Base-by-base conservation (phyloP, 257 asterid species). In the Parsonsia alboflavescens region DNA sequence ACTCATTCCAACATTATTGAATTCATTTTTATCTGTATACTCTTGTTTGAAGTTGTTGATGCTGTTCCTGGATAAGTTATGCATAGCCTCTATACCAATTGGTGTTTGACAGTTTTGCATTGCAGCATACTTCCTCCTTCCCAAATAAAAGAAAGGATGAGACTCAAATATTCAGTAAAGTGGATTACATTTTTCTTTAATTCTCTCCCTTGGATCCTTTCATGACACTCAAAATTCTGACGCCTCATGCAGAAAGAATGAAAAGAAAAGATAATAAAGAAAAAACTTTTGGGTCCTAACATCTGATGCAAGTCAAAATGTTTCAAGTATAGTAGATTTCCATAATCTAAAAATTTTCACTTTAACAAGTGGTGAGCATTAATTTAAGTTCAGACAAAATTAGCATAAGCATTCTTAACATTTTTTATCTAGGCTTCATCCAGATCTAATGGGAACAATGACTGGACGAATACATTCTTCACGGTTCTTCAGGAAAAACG, bases 111-210 rank as follows among this genome's bases (percentile, higher is more conserved):
- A 71, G 82, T 81, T 85, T 74, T 90, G 97, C 93, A 87, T 83
- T 1, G 91, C 93, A 64, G 69, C 93, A 82, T 92, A 92, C 76
- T 91, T 85, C 90, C 88, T 89, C 93, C 96, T 92, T 71, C n/a
- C 73, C 41, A 68, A 74, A 71, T 5, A 30, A 65, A 46, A 33
- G 48, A 63, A 63, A 70, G 16, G 8, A 30, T 19, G 17, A 15
- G 28, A 19, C 33, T 70, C 52, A 63, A 70, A 70, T 15, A 49
- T 17, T 50, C 28, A 15, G 45, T 30, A 21, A 48, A 68, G 26
- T 42, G 24, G 22, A 68, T 11, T 0, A 68, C 24, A 12, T 11
- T 7, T 22, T 36, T 10, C 24, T 45, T 68, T 44, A 45, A 22
- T 30, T 28, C 19, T 9, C 11, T 11, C 26, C 28, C 28, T 9